phyloP scores from a whole-genome alignment of 371 early-diverging fungal genomes.

The Quaeritorhiza haematococci region DNA sequence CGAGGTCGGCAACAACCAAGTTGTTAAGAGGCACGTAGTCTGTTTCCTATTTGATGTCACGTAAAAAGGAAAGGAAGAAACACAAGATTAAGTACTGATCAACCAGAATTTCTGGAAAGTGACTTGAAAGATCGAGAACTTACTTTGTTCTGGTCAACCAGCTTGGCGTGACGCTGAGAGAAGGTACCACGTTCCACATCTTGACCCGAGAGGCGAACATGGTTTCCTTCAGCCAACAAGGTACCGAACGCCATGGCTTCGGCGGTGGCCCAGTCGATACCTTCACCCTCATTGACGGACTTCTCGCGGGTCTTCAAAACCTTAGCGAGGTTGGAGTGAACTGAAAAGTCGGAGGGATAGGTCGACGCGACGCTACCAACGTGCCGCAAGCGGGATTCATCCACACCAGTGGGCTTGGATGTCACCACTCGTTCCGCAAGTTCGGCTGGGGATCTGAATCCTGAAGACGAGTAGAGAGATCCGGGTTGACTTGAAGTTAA shows the following conservation, averaged over 20 bases:
- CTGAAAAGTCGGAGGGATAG: conserved; percentile 78
- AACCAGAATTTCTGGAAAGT: no score
- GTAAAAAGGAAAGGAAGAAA: not conserved
- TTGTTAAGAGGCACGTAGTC: conserved; percentile 74
- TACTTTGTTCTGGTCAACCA: conserved; percentile 76
- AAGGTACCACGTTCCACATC: conserved; percentile 98
- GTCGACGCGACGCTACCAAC: conserved; percentile 77
- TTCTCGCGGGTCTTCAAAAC: conserved; percentile 82
- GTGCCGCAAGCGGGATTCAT: conserved; percentile 64
- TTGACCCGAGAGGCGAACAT: conserved; percentile 89
- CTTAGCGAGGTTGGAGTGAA: conserved; percentile 80
- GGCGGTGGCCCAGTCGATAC: conserved; percentile 95
- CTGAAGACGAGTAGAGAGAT: conserved; percentile 7
- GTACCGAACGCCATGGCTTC: conserved; percentile 92
- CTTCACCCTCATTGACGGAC: conserved; percentile 65
- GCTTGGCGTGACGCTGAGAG: conserved; percentile 93
- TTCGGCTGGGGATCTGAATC: conserved; percentile 43
- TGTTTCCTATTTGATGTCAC: conserved; percentile 43
- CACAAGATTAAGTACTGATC: conserved; percentile 5
- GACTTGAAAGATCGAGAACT: not conserved
- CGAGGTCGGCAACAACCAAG: conserved; percentile 44
- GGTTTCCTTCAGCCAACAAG: conserved; percentile 81
- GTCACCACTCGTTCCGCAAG: conserved; percentile 42
- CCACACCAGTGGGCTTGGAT: conserved; percentile 75
- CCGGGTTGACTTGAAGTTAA: not conserved